Evolutionary conservation across 1,139 yeast genomes (phyloP), one percentile per base, ranked within the genome.

Genomic region (Scheffersomyces stambukii): DNA sequence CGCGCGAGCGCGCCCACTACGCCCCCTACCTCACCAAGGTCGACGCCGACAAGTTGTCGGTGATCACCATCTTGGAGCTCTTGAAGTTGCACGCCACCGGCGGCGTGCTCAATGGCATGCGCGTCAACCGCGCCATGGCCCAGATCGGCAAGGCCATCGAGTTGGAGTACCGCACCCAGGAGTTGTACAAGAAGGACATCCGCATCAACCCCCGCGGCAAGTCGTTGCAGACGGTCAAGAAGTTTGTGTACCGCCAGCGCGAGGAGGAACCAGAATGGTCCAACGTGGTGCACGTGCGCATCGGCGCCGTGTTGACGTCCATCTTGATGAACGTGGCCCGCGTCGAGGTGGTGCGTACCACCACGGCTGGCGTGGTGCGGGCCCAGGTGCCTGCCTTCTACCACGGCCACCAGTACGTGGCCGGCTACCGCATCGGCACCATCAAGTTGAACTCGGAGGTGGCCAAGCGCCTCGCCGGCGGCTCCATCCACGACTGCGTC

Each of bases 321-420:
- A 65, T 81, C 42, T 59, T 91, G 32, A 65, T 91, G 49, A 82
- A 84, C 45, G 86, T 83, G 16, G 95, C 96, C 4, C 81, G 77
- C 44, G 82, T 91, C 6, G 71, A 77, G 10, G 95, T 88, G 3
- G 63, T 64, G 30, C 96, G 88, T 28, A 68, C 60, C 2, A 95
- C 88, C 48, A 96, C 96, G 2, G 68, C 76, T 3, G 84, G 85
- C 9, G 62, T 75, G 29, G 52, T 54, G 2, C 58, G 60, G 23
- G 95, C 91, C 18, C 64, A 71, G 26, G 91, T 88, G 7, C 96
- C 97, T 1, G 98, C 97, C 1, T 82, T 93, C 51, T 81, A 79
- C 40, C 97, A 91, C 50, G 75, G 86, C 3, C 88, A 84, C 54
- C 94, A 85, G 52, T 86, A 80, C 47, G 71, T 75, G 31, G 72